Evolutionary conservation across 1,139 yeast species (phyloP).

Genomic region (Saccharomyces hybrid): DNA sequence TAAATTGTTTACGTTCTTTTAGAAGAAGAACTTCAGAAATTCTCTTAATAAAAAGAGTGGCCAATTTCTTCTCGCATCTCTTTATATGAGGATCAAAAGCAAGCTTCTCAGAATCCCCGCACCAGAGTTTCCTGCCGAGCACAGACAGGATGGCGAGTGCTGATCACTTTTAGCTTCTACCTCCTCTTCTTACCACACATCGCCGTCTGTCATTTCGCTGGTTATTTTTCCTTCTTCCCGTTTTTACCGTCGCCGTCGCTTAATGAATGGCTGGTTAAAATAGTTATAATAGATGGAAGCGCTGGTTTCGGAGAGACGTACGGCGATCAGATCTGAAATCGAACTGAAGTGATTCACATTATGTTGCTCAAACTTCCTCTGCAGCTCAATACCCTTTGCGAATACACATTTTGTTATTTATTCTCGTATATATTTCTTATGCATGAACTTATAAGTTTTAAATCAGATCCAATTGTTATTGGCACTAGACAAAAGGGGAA

Average conservation of each 20-base stretch:
- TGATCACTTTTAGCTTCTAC: neutral
- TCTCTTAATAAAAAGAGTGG: neutral
- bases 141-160: neutral
- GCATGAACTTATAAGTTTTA: no score
- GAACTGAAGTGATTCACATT: no score
- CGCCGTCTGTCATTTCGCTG: neutral
- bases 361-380: neutral
- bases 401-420: no score
- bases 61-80: neutral
- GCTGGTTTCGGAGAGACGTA: neutral
- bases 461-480: no score
- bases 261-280: neutral
- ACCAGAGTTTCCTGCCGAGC: neutral
- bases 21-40: neutral
- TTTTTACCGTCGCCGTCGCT: conserved; percentile 1
- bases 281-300: neutral
- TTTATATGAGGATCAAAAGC: neutral
- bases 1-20: no score
- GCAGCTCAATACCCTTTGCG: neutral
- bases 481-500: no score
- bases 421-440: neutral
- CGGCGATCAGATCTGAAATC: no score
- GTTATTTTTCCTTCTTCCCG: conserved; percentile 1
- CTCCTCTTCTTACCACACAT: neutral
- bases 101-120: neutral